Evolutionary conservation across 768 basidiomycete genomes (phyloP).

Genomic region (Hericium coralloides): DNA sequence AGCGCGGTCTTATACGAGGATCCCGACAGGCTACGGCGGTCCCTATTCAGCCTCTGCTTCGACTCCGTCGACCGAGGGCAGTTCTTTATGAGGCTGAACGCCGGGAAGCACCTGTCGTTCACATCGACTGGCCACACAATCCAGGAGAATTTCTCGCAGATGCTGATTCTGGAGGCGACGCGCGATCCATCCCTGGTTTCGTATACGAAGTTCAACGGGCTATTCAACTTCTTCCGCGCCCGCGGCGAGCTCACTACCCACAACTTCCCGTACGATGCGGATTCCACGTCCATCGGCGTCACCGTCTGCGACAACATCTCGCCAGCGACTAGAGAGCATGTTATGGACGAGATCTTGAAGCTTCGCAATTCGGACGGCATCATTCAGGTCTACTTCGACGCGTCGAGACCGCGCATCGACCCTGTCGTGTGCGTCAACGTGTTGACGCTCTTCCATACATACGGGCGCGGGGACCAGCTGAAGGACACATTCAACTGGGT

Average conservation of each 20-base stretch:
- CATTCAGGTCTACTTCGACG: conserved; percentile 43
- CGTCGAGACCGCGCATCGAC: conserved; percentile 40
- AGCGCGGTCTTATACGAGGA: conserved; percentile 44
- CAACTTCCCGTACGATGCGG: conserved; percentile 43
- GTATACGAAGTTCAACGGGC: conserved; percentile 26
- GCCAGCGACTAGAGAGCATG: conserved; percentile 24
- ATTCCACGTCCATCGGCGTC: conserved; percentile 47
- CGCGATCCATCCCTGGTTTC: conserved; percentile 37
- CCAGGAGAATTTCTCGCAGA: conserved; percentile 48
- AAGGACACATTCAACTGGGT: conserved; percentile 38
- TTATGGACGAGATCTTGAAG: conserved; percentile 51
- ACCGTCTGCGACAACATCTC: conserved; percentile 26
- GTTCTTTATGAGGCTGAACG: conserved; percentile 31
- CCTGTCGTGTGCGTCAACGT: conserved; percentile 45
- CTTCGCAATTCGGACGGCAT: conserved; percentile 43
- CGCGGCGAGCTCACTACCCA: conserved; percentile 35
- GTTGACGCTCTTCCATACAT: conserved; percentile 40
- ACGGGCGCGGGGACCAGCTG: conserved; percentile 39
- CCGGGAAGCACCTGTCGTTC: conserved; percentile 34
- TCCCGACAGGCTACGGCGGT: conserved; percentile 29
- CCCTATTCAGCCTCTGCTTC: conserved; percentile 37
- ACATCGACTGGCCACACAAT: conserved; percentile 33
- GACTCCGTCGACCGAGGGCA: conserved; percentile 36
- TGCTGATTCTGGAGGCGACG: conserved; percentile 47
- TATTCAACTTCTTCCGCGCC: conserved; percentile 50